Conservation (phyloP, 2,329 filamentous ascomycete genomes). For the Fusarium sp. region DNA sequence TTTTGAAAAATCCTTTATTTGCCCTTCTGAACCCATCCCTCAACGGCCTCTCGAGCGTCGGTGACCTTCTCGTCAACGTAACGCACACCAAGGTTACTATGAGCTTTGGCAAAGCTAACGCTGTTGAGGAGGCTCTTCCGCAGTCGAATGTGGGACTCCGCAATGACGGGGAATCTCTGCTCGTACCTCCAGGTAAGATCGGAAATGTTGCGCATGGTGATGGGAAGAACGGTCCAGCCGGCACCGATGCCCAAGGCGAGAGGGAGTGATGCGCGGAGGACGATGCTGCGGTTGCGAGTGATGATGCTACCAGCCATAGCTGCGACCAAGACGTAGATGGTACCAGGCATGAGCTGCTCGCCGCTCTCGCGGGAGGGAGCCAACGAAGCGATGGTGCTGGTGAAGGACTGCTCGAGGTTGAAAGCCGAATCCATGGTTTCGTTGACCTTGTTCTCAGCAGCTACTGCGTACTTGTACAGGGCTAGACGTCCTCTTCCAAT, state of each 20-base stretch:
- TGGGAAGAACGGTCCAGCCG: slow-evolving; percentile 85
- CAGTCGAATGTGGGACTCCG: slow-evolving; percentile 81
- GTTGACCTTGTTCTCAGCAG: slow-evolving; percentile 87
- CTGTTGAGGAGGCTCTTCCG: slow-evolving; percentile 77
- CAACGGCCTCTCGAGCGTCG: slow-evolving; percentile 79
- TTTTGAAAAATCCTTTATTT: slow-evolving; percentile 64
- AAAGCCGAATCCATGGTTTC: slow-evolving; percentile 83
- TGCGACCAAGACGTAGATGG: slow-evolving; percentile 91
- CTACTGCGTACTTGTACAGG: slow-evolving; percentile 79
- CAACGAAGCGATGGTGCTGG: slow-evolving; percentile 86
- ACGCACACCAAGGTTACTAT: slow-evolving; percentile 71
- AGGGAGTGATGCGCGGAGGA: slow-evolving; percentile 82
- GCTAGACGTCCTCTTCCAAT: slow-evolving; percentile 84
- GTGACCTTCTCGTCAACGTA: slow-evolving; percentile 84
- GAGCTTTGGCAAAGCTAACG: slow-evolving; percentile 79
- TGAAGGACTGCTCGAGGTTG: slow-evolving; percentile 88
- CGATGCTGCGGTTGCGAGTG: slow-evolving; percentile 85
- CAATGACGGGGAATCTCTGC: slow-evolving; percentile 84
- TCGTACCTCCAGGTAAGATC: slow-evolving; percentile 93
- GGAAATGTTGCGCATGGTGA: slow-evolving; percentile 90
- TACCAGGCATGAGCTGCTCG: slow-evolving; percentile 89
- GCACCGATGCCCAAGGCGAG: slow-evolving; percentile 84
- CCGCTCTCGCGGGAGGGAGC: slow-evolving; percentile 87
- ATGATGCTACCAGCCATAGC: slow-evolving; percentile 96
- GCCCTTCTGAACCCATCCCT: slow-evolving; percentile 93